Conservation (phyloP, 805 yeast species). For the Dipodascopsis tothii region DNA sequence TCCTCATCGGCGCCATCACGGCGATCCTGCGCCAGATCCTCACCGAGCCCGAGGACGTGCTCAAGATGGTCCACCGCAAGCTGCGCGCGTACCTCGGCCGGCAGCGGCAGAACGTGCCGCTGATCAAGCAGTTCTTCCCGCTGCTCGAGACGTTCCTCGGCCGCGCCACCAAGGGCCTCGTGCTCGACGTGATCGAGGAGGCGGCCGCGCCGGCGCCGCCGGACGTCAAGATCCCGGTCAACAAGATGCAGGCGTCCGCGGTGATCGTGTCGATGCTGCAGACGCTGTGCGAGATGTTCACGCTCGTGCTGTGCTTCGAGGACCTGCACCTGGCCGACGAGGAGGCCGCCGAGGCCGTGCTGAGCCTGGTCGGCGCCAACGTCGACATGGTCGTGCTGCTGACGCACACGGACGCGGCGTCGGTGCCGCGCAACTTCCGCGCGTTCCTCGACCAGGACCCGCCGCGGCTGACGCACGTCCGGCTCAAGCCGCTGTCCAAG, state of each 20-base stretch:
- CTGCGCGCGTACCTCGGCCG: slow-evolving; percentile 9
- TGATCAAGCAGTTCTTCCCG: slow-evolving; percentile 7
- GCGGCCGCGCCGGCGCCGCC: not conserved
- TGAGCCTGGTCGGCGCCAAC: slow-evolving; percentile 10
- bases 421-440: slow-evolving; percentile 2
- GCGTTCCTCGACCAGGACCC: slow-evolving; percentile 13
- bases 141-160: slow-evolving; percentile 11
- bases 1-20: slow-evolving; percentile 7
- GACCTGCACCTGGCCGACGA: slow-evolving; percentile 21
- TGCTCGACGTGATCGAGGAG: not conserved
- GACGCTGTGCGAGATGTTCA: slow-evolving; percentile 14
- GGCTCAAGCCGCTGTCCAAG: slow-evolving; percentile 16
- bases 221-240: not conserved
- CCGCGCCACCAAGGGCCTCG: not conserved
- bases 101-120: slow-evolving; percentile 11
- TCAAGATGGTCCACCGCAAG: slow-evolving; percentile 1
- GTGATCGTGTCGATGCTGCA: slow-evolving; percentile 10
- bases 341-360: slow-evolving; percentile 17
- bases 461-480: slow-evolving; percentile 10
- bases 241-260: slow-evolving; percentile 12
- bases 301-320: slow-evolving; percentile 12
- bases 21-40: slow-evolving; percentile 15
- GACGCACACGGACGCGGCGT: slow-evolving; percentile 9
- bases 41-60: slow-evolving; percentile 11
- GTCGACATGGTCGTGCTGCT: slow-evolving; percentile 16